Evolutionary conservation across 352 stramenopile species (phyloP).

Genomic region (Globisporangium takayamanum): DNA sequence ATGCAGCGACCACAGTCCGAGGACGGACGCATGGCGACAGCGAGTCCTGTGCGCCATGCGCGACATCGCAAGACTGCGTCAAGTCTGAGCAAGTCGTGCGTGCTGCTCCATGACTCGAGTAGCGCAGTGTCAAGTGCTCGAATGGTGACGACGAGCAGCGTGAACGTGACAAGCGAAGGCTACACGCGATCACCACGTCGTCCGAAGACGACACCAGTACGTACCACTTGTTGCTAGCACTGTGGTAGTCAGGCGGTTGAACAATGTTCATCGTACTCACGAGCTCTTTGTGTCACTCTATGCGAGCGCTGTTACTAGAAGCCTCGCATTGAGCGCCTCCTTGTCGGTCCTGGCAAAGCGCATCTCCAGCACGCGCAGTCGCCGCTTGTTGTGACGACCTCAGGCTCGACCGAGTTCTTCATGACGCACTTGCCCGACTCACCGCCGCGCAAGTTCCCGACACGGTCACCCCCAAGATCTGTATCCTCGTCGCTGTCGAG

Average conservation of each 20-base stretch:
- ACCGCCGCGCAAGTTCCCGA: constrained; percentile 19
- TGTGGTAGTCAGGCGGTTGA: background rate
- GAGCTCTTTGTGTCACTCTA: background rate
- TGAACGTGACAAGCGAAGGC: background rate
- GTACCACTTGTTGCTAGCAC: background rate
- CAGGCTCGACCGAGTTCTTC: constrained; percentile 14
- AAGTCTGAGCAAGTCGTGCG: constrained; percentile 12
- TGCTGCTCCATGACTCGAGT: constrained; percentile 6
- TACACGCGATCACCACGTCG: constrained; percentile 13
- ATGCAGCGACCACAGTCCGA: constrained; percentile 13
- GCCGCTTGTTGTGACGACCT: background rate
- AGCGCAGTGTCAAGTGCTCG: background rate
- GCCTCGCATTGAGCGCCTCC: constrained; percentile 29
- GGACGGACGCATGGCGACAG: background rate
- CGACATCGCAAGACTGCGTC: constrained; percentile 3
- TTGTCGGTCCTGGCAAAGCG: constrained; percentile 23
- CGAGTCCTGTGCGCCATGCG: background rate
- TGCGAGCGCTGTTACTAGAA: constrained; percentile 19
- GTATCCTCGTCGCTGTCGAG: background rate
- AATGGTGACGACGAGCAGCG: background rate
- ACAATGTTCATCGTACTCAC: background rate
- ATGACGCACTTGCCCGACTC: constrained; percentile 56
- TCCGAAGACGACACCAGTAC: constrained; percentile 34
- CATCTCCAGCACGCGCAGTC: constrained; percentile 8
- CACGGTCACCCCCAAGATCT: background rate